These are phyloP conservation scores for Neurospora sublineolata DNA, from an alignment of 495 filamentous ascomycete species.

Conservation along the genomic window DNA sequence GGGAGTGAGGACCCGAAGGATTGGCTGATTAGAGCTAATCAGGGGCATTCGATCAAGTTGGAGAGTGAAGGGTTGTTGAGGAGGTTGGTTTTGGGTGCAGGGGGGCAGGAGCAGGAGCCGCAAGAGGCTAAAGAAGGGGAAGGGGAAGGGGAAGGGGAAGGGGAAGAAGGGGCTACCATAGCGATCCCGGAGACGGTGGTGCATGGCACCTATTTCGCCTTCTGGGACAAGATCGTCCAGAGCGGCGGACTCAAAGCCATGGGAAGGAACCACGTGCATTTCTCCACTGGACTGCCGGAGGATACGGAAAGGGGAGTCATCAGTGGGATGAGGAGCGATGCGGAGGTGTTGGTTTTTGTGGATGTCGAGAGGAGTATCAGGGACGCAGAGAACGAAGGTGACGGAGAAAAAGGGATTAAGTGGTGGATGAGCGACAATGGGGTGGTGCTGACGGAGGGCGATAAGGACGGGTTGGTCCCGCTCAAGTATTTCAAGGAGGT, in stretches of 20 bases:
- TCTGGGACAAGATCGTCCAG: constrained; percentile 60
- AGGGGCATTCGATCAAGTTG: constrained; percentile 72
- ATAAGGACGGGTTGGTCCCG: constrained; percentile 33
- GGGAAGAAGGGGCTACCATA: neutral
- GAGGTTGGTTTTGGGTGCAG: constrained; percentile 40
- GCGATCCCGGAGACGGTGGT: constrained; percentile 53
- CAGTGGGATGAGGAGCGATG: constrained; percentile 73
- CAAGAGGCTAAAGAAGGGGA: constrained; percentile 14
- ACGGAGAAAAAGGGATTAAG: constrained; percentile 47
- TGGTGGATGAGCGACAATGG: constrained; percentile 88
- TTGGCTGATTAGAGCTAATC: constrained; percentile 87
- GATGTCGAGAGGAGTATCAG: constrained; percentile 56
- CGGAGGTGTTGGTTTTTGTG: constrained; percentile 69
- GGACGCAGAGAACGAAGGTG: neutral
- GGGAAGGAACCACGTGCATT: constrained; percentile 79
- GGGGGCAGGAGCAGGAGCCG: constrained; percentile 23
- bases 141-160: neutral
- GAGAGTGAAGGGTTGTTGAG: constrained; percentile 56
- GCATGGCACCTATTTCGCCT: constrained; percentile 75
- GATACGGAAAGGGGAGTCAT: constrained; percentile 43
- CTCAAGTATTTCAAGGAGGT: constrained; percentile 40
- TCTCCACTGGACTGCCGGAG: constrained; percentile 55
- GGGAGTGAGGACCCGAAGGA: constrained; percentile 46
- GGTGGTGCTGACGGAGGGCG: constrained; percentile 48
- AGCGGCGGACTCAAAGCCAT: constrained; percentile 70